phyloP scores from a whole-genome alignment of 371 early-diverging fungal species.

The Syncephalis plumigaleata region DNA sequence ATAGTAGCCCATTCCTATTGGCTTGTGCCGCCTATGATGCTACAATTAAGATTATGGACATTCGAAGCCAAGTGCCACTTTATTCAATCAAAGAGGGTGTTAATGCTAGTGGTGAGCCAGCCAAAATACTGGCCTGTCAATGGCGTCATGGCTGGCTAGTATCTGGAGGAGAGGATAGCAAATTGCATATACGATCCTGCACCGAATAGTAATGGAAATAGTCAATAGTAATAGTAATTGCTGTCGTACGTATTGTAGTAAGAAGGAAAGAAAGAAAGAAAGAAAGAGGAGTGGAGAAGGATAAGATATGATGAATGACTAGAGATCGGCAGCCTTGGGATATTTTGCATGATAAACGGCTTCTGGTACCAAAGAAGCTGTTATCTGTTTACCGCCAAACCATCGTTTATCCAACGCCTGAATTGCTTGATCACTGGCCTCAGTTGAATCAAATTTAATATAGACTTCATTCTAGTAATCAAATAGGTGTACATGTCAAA shows the following conservation, averaged over 20 bases:
- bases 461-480: slow-evolving; percentile 56
- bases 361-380: slow-evolving; percentile 53
- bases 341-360: slow-evolving; percentile 47
- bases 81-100: slow-evolving; percentile 33
- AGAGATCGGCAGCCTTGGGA: slow-evolving; percentile 23
- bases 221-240: too few relatives aligned
- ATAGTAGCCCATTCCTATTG: slow-evolving; percentile 47
- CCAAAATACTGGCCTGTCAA: slow-evolving; percentile 62
- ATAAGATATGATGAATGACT: too few relatives aligned
- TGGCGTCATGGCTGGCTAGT: slow-evolving; percentile 58
- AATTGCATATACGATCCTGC: slow-evolving; percentile 29
- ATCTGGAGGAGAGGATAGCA: slow-evolving; percentile 72
- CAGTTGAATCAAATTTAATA: slow-evolving; percentile 53
- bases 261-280: too few relatives aligned
- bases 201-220: too few relatives aligned
- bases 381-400: slow-evolving; percentile 65
- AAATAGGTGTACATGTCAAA: neutral
- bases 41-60: slow-evolving; percentile 86
- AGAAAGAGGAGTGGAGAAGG: too few relatives aligned
- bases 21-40: slow-evolving; percentile 76
- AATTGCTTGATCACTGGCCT: slow-evolving; percentile 47
- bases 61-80: slow-evolving; percentile 62
- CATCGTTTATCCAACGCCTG: slow-evolving; percentile 49
- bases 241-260: neutral
- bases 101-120: slow-evolving; percentile 14